A percentile compares a stretch with the other conserved stretches of the same genome.
Evolutionary conservation across 345 rosid species (phyloP).

Genomic region (Hibiscus syriacus): DNA sequence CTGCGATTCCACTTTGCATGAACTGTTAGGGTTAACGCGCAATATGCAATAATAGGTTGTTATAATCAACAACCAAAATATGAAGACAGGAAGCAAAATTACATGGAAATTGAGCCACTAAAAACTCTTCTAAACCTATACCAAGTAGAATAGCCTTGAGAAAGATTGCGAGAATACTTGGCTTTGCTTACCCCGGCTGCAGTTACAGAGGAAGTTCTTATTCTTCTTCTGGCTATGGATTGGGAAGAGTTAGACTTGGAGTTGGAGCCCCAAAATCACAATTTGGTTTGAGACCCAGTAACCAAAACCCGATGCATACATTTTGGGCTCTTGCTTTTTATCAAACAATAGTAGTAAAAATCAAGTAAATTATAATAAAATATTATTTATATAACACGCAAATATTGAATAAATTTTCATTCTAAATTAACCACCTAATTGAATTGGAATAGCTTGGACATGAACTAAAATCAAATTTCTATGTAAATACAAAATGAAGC

Average conservation of each 20-base stretch:
- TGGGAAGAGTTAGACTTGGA: not conserved
- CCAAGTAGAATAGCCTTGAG: not conserved
- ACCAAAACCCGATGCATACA: not conserved
- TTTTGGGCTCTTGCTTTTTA: not conserved
- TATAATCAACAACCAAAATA: not conserved
- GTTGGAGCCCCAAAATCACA: no score
- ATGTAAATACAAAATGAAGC: no score
- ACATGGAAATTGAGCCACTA: not conserved
- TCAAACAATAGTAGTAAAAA: no score
- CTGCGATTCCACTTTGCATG: not conserved
- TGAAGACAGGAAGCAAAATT: not conserved
- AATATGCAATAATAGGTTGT: not conserved
- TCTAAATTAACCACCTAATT: no score
- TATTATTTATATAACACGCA: no score
- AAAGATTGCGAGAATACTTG: not conserved
- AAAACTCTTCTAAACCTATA: not conserved
- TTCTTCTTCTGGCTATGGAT: not conserved
- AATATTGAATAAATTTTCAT: no score
- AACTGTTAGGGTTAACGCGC: not conserved
- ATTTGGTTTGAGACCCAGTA: not conserved
- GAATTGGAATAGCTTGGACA: no score
- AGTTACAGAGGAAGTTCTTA: not conserved
- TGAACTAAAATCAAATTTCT: no score
- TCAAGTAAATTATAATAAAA: no score
- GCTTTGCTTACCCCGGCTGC: not conserved